Percentiles rank a stretch among this genome's conserved stretches.
These are phyloP conservation scores for Lizonia empirigonia DNA, from an alignment of 2,329 filamentous ascomycete genomes.

Conservation along the genomic window DNA sequence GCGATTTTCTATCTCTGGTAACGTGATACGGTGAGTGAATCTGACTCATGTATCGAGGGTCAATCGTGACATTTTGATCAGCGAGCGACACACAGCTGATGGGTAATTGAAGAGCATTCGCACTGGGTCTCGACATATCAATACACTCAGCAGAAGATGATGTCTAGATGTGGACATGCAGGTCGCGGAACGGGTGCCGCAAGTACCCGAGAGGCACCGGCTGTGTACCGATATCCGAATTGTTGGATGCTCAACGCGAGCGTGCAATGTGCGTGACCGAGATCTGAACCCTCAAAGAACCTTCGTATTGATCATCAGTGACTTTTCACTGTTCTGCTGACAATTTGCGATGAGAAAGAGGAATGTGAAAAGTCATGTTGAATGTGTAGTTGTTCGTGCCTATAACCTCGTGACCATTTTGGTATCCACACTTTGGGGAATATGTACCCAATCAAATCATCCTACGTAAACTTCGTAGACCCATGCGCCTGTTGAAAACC, in stretches of 20 bases:
- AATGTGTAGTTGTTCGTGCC: slow-evolving; percentile 9
- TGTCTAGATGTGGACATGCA: not conserved
- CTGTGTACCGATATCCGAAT: slow-evolving; percentile 1
- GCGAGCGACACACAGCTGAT: not conserved
- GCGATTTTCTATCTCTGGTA: slow-evolving; percentile 15
- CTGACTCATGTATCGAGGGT: slow-evolving; percentile 10
- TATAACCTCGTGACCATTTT: slow-evolving; percentile 8
- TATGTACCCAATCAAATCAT: slow-evolving; percentile 13
- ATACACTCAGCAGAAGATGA: not conserved
- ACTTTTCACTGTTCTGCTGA: not conserved
- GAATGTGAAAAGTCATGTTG: slow-evolving; percentile 10
- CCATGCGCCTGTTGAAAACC: slow-evolving; percentile 15
- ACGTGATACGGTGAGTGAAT: slow-evolving; percentile 12
- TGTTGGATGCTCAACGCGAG: not conserved
- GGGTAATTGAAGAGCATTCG: not conserved
- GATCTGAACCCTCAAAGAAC: not conserved
- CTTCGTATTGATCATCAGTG: not conserved
- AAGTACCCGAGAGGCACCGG: slow-evolving; percentile 2
- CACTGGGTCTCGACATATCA: not conserved
- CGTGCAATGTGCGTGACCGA: not conserved
- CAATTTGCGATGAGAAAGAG: not conserved
- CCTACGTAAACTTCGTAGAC: slow-evolving; percentile 16
- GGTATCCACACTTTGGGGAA: slow-evolving; percentile 10
- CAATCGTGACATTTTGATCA: not conserved
- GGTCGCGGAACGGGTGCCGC: not conserved